phyloP scores from a whole-genome alignment of 768 basidiomycete species.

The Tylopilus sp. region DNA sequence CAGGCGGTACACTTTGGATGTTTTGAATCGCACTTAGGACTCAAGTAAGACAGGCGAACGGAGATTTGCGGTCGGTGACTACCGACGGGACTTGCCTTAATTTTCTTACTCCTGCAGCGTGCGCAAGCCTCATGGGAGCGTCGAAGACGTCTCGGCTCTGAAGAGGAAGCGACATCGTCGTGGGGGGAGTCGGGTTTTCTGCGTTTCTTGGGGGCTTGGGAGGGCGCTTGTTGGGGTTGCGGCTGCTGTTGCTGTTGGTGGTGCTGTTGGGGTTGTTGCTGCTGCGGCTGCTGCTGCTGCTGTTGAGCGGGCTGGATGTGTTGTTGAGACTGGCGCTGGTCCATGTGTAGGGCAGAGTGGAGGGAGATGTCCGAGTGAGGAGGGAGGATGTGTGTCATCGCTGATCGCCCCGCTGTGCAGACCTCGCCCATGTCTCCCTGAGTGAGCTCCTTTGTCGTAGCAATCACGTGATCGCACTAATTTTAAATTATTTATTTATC shows the following conservation, averaged over 20 bases:
- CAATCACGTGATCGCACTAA: conserved; percentile 16
- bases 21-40: conserved; percentile 80
- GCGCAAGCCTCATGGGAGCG: conserved; percentile 92
- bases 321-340: conserved; percentile 52
- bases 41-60: conserved; percentile 42
- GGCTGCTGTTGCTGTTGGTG: conserved; percentile 29
- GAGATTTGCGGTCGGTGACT: conserved; percentile 82
- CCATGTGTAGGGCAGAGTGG: conserved; percentile 67
- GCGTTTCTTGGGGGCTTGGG: conserved; percentile 47
- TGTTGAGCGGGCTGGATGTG: conserved; percentile 36
- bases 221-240: conserved; percentile 33
- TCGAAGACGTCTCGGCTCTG: conserved; percentile 77
- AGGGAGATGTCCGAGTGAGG: conserved; percentile 49
- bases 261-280: conserved; percentile 31
- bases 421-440: conserved; percentile 7
- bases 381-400: conserved; percentile 48
- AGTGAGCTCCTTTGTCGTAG: conserved; percentile 22
- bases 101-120: conserved; percentile 94
- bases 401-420: conserved; percentile 16
- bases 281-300: conserved; percentile 3
- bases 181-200: conserved; percentile 55
- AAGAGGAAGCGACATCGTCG: conserved; percentile 52
- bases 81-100: conserved; percentile 77
- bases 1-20: conserved; percentile 86
- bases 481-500: conserved; percentile 1